phyloP scores from a whole-genome alignment of 768 basidiomycete species.

The Sporobolomyces roseus region DNA sequence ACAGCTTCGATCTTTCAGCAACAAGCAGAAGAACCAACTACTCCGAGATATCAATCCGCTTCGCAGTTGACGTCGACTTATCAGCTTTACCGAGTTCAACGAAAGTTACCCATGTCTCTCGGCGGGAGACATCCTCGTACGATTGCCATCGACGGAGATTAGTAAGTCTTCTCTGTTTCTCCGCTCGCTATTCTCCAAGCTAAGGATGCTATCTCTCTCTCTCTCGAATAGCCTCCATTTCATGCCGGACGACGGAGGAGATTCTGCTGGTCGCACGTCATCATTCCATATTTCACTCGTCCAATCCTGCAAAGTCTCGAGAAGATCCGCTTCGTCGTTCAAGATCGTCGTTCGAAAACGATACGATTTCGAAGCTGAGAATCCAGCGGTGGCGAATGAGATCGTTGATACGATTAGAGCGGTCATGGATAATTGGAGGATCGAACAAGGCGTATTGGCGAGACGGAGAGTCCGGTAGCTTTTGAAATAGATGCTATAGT shows the following conservation, averaged over 20 bases:
- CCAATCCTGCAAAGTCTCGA: constrained; percentile 73
- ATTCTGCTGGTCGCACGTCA: constrained; percentile 82
- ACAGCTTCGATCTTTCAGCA: constrained; percentile 87
- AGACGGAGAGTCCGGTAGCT: too few species aligned
- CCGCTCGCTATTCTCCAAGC: too few species aligned
- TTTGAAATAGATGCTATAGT: background rate
- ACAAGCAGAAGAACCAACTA: constrained; percentile 62
- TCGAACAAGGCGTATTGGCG: too few species aligned
- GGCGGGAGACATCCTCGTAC: constrained; percentile 76
- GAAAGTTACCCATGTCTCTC: constrained; percentile 91
- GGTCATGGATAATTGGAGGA: constrained; percentile 6
- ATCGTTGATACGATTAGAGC: constrained; percentile 31
- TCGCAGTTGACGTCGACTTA: constrained; percentile 60
- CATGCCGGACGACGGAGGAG: constrained; percentile 55
- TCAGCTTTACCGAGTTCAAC: constrained; percentile 84
- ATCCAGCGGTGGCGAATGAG: constrained; percentile 70
- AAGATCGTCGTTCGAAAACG: constrained; percentile 88
- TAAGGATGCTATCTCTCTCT: constrained; percentile 21
- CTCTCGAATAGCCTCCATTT: constrained; percentile 11
- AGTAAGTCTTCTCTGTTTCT: constrained; percentile 47
- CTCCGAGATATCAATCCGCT: constrained; percentile 59
- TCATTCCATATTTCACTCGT: constrained; percentile 90
- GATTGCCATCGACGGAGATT: constrained; percentile 90
- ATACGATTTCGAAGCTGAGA: constrained; percentile 97
- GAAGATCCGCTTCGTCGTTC: constrained; percentile 72